Percentiles rank a stretch among this genome's conserved stretches.
Conservation (phyloP, 208 protist genomes). For the Leishmania tropica region DNA sequence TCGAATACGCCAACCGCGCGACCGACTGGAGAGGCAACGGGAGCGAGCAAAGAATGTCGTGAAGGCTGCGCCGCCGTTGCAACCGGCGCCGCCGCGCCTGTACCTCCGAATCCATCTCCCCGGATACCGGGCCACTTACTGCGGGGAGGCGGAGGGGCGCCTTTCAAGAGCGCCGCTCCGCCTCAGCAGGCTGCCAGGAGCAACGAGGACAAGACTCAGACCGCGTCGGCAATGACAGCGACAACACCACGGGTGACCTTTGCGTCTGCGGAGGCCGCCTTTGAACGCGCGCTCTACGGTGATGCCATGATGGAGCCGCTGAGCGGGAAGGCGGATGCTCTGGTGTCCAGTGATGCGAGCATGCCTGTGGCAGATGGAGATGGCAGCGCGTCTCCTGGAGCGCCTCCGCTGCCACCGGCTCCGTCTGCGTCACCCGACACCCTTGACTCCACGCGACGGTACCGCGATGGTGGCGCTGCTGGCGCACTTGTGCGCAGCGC, state of each 20-base stretch:
- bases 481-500: background rate
- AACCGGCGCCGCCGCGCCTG: background rate
- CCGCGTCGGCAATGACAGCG: background rate
- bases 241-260: background rate
- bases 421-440: background rate
- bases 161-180: background rate
- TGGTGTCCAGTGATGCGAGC: background rate
- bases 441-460: background rate
- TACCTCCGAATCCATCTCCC: background rate
- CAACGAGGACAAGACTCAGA: background rate
- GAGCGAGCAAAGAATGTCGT: background rate
- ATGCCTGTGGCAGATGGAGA: background rate
- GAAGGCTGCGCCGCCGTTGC: background rate
- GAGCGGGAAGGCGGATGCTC: background rate
- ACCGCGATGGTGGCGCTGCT: background rate
- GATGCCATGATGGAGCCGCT: background rate
- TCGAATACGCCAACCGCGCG: background rate
- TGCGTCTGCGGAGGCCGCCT: slow-evolving; percentile 13
- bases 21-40: too few relatives aligned
- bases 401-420: background rate
- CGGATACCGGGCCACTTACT: background rate
- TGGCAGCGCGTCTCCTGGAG: background rate
- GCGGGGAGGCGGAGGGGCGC: background rate
- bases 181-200: background rate
- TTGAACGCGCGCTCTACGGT: slow-evolving; percentile 20